Evolutionary conservation across 805 yeast genomes (phyloP).

Genomic region (Ogataea henricii): DNA sequence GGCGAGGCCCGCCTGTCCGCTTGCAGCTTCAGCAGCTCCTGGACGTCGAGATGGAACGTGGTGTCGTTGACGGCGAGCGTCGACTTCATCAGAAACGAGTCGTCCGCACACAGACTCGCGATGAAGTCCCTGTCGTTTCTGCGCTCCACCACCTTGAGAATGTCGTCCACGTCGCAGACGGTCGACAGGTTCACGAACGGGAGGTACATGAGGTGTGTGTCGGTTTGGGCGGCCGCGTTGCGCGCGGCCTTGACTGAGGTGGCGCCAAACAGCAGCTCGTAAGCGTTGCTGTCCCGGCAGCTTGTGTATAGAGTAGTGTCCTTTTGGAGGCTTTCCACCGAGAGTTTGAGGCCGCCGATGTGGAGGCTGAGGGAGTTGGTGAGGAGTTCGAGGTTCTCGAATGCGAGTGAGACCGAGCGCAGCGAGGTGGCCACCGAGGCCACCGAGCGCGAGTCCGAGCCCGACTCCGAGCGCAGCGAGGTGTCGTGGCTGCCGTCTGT

Average conservation of each 20-base stretch:
- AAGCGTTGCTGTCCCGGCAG: slow-evolving; percentile 7
- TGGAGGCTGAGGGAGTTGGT: not conserved
- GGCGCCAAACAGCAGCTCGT: slow-evolving; percentile 14
- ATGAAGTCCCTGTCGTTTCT: slow-evolving; percentile 15
- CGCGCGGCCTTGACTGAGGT: slow-evolving; percentile 13
- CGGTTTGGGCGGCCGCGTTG: not conserved
- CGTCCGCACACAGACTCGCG: slow-evolving; percentile 12
- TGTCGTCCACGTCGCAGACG: slow-evolving; percentile 6
- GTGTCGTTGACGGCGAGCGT: slow-evolving; percentile 24
- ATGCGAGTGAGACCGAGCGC: slow-evolving; percentile 7
- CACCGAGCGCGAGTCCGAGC: no score
- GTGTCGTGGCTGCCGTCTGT: not conserved
- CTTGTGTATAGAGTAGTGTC: slow-evolving; percentile 3
- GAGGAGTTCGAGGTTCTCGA: slow-evolving; percentile 11
- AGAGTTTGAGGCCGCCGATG: slow-evolving; percentile 15
- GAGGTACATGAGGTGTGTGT: slow-evolving; percentile 13
- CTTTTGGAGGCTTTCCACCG: slow-evolving; percentile 10
- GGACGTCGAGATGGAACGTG: slow-evolving; percentile 17
- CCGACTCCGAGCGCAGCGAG: not conserved
- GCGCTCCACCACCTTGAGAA: slow-evolving; percentile 9
- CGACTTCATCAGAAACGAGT: slow-evolving; percentile 24
- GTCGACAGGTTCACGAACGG: slow-evolving; percentile 22
- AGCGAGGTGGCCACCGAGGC: no score
- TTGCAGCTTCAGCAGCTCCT: slow-evolving; percentile 14
- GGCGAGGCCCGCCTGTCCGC: no score